Evolutionary conservation across 805 yeast species (phyloP).

Genomic region (Starmerella apicola): DNA sequence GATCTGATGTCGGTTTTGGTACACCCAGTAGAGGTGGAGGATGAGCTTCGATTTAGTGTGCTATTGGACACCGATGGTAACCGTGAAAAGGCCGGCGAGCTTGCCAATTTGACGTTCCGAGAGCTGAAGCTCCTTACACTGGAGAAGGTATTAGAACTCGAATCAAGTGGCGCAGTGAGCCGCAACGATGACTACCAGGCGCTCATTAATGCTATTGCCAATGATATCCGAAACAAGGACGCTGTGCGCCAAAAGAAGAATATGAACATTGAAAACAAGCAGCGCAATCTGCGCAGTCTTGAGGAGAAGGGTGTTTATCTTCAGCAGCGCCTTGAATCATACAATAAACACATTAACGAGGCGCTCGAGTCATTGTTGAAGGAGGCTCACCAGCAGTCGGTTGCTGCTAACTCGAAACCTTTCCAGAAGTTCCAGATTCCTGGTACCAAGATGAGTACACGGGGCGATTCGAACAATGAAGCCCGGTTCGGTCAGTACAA

Average conservation of each 20-base stretch:
- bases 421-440: slow-evolving; percentile 29
- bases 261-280: slow-evolving; percentile 36
- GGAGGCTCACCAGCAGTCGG: slow-evolving; percentile 25
- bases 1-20: slow-evolving; percentile 58
- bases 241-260: slow-evolving; percentile 38
- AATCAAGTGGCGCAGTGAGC: slow-evolving; percentile 48
- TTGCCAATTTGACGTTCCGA: slow-evolving; percentile 38
- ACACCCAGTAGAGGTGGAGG: slow-evolving; percentile 51
- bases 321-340: slow-evolving; percentile 31
- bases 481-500: slow-evolving; percentile 69
- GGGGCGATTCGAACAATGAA: background rate
- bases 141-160: slow-evolving; percentile 65
- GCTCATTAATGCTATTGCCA: slow-evolving; percentile 68
- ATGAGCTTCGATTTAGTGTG: slow-evolving; percentile 37
- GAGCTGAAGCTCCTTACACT: slow-evolving; percentile 67
- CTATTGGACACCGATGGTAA: slow-evolving; percentile 17
- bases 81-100: slow-evolving; percentile 21
- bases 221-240: slow-evolving; percentile 53
- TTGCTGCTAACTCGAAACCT: slow-evolving; percentile 17
- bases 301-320: slow-evolving; percentile 36
- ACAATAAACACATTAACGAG: slow-evolving; percentile 38
- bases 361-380: slow-evolving; percentile 39
- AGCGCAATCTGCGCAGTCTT: slow-evolving; percentile 34
- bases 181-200: slow-evolving; percentile 66
- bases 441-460: slow-evolving; percentile 5